Conservation (phyloP, 768 basidiomycete species). For the Kwoniella heveanensis region DNA sequence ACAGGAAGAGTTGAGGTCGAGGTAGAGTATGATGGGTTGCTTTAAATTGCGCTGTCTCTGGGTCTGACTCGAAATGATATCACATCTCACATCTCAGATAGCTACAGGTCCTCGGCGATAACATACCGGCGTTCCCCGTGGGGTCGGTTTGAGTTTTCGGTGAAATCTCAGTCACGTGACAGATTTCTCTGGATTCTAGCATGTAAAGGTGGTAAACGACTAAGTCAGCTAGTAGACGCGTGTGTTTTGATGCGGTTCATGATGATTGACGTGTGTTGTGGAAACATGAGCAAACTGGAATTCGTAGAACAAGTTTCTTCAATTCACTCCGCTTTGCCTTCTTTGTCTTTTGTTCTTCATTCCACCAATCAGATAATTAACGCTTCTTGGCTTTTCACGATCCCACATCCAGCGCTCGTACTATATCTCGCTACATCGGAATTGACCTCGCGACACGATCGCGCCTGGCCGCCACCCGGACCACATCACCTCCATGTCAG, state of each 20-base stretch:
- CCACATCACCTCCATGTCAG: constrained; percentile 44
- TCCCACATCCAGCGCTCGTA: too few relatives aligned
- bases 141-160: not conserved
- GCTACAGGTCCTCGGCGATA: not conserved
- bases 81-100: not conserved
- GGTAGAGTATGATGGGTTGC: too few relatives aligned
- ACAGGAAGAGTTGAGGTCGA: too few relatives aligned
- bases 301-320: not conserved
- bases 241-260: constrained; percentile 5
- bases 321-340: not conserved
- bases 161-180: not conserved
- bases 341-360: too few relatives aligned
- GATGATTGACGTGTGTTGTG: not conserved
- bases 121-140: constrained; percentile 4
- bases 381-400: too few relatives aligned
- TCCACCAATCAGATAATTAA: too few relatives aligned
- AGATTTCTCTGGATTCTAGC: constrained; percentile 2
- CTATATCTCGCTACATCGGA: too few relatives aligned
- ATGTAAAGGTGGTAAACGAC: too few relatives aligned
- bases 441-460: not conserved
- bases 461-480: constrained; percentile 16
- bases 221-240: constrained; percentile 6
- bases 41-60: too few relatives aligned
- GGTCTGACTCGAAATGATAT: not conserved
- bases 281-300: constrained; percentile 1